A percentile compares a stretch with the other conserved stretches of the same genome.
Evolutionary conservation across 208 protist species (phyloP).

Genomic region (Trypanosoma brucei): DNA sequence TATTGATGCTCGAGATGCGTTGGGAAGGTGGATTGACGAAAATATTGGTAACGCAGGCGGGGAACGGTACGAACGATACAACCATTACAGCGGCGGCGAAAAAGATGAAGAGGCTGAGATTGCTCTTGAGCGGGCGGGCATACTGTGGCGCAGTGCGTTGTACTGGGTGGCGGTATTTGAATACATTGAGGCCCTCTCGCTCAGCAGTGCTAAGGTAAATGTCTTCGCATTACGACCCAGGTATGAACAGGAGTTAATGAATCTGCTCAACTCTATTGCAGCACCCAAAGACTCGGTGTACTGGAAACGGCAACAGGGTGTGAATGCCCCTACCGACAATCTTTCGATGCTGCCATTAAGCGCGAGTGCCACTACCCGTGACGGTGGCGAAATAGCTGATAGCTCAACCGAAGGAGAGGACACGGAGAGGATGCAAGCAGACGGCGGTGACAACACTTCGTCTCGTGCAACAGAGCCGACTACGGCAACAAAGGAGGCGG

Average conservation of each 20-base stretch:
- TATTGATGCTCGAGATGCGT: constrained; percentile 50
- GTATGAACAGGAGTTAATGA: constrained; percentile 73
- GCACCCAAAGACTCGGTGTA: constrained; percentile 3
- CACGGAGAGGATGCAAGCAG: neutral
- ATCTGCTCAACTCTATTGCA: constrained; percentile 42
- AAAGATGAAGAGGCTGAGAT: constrained; percentile 10
- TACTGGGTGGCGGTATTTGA: constrained; percentile 70
- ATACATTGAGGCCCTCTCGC: constrained; percentile 59
- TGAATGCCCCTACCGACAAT: neutral
- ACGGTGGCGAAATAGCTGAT: neutral
- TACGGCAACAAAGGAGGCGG: neutral
- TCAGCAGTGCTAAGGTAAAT: constrained; percentile 56
- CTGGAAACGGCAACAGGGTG: constrained; percentile 4
- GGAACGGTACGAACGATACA: constrained; percentile 12
- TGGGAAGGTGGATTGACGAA: constrained; percentile 32
- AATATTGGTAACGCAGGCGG: constrained; percentile 20
- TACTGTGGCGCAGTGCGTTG: constrained; percentile 41
- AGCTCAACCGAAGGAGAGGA: too few relatives aligned
- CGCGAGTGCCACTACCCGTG: neutral
- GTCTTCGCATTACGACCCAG: constrained; percentile 47
- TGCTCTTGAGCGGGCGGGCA: constrained; percentile 9
- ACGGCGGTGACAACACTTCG: neutral
- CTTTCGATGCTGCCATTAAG: neutral
- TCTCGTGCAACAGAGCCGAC: neutral
- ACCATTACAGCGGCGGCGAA: constrained; percentile 13